These are phyloP conservation scores for Pulicaria dysenterica DNA, from an alignment of 129 eudicot genomes.

Conservation along the genomic window DNA sequence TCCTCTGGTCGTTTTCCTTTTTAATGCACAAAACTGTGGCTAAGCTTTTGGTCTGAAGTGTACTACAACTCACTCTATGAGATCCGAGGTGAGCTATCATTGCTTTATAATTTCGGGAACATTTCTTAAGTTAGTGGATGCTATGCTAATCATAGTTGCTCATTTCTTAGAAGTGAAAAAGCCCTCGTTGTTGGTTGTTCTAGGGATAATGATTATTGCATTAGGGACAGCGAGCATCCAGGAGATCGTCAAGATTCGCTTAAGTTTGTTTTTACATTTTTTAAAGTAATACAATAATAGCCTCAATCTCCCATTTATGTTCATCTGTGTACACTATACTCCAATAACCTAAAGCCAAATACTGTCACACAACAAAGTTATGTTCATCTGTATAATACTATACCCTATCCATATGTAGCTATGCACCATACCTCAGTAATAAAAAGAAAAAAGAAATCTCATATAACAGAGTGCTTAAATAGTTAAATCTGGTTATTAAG, in stretches of 20 bases:
- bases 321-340: slow-evolving; percentile 23
- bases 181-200: slow-evolving; percentile 80
- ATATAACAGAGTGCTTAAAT: too few species aligned
- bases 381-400: too few species aligned
- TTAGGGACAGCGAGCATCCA: background rate
- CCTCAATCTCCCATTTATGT: slow-evolving; percentile 14
- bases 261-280: background rate
- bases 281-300: background rate
- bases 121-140: background rate
- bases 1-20: background rate
- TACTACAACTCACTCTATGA: slow-evolving; percentile 85
- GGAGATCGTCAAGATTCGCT: background rate
- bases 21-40: slow-evolving; percentile 63
- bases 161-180: slow-evolving; percentile 62
- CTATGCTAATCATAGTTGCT: slow-evolving; percentile 20
- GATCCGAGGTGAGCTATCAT: slow-evolving; percentile 48
- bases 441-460: too few species aligned
- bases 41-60: slow-evolving; percentile 90
- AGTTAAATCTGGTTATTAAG: too few species aligned
- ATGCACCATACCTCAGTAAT: too few species aligned
- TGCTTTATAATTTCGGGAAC: too few species aligned
- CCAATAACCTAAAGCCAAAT: slow-evolving; percentile 8
- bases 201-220: slow-evolving; percentile 26
- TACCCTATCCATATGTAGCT: background rate
- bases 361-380: slow-evolving; percentile 14